These are phyloP conservation scores for Saccharomycodes ludwigii DNA, from an alignment of 805 yeast genomes.

Conservation along the genomic window DNA sequence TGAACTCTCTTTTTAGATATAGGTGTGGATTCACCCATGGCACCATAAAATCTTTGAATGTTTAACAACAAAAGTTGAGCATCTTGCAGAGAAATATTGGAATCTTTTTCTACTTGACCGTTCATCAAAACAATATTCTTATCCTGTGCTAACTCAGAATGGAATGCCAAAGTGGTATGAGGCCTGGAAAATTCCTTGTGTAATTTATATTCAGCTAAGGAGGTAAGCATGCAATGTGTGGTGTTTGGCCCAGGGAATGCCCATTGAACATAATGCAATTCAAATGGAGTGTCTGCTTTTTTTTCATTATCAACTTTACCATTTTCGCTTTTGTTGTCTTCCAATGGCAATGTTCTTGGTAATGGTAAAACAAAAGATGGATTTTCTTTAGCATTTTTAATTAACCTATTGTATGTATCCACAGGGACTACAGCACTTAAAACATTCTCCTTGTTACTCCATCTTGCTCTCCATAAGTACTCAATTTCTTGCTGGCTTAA, in stretches of 20 bases:
- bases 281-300: slow-evolving; percentile 21
- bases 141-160: slow-evolving; percentile 52
- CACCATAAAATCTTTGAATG: slow-evolving; percentile 77
- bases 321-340: slow-evolving; percentile 25
- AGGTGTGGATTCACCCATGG: slow-evolving; percentile 32
- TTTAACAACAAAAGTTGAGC: slow-evolving; percentile 68
- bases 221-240: slow-evolving; percentile 79
- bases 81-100: slow-evolving; percentile 54
- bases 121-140: slow-evolving; percentile 72
- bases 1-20: slow-evolving; percentile 37
- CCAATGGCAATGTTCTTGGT: slow-evolving; percentile 44
- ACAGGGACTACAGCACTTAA: slow-evolving; percentile 53
- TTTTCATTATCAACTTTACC: slow-evolving; percentile 23
- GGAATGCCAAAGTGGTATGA: slow-evolving; percentile 83
- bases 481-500: slow-evolving; percentile 57
- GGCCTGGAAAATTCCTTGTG: slow-evolving; percentile 91
- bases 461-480: slow-evolving; percentile 81
- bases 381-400: slow-evolving; percentile 51
- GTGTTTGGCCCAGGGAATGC: slow-evolving; percentile 73
- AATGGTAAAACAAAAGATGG: slow-evolving; percentile 87
- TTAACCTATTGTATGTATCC: slow-evolving; percentile 49
- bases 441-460: slow-evolving; percentile 44
- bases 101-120: slow-evolving; percentile 66
- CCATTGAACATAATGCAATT: slow-evolving; percentile 93
- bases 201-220: slow-evolving; percentile 81